phyloP scores from a whole-genome alignment of 306 rosid genomes.

The Sindora glabra region DNA sequence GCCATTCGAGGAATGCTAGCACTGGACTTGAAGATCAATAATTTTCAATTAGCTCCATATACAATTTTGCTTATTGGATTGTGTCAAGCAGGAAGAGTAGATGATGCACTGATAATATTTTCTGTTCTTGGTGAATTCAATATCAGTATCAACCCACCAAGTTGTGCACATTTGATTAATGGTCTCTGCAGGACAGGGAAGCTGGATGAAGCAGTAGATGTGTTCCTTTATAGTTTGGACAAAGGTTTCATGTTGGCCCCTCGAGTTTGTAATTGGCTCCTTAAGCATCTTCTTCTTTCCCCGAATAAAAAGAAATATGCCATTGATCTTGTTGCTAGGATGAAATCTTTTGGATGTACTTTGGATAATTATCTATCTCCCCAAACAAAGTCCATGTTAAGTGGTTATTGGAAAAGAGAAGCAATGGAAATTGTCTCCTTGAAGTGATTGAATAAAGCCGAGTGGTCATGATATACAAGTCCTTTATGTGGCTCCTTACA shows the following conservation, averaged over 20 bases:
- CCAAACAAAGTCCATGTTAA: slow-evolving; percentile 25
- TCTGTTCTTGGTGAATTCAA: slow-evolving; percentile 55
- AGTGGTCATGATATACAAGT: neutral
- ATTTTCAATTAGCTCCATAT: slow-evolving; percentile 59
- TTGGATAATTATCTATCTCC: slow-evolving; percentile 10
- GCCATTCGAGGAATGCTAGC: slow-evolving; percentile 45
- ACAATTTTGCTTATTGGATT: slow-evolving; percentile 76
- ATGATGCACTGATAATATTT: slow-evolving; percentile 49
- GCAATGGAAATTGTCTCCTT: neutral
- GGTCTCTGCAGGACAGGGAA: slow-evolving; percentile 38
- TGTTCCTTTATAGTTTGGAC: slow-evolving; percentile 57
- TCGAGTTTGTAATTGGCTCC: slow-evolving; percentile 30
- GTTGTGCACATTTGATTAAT: slow-evolving; percentile 64
- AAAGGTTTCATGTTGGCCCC: slow-evolving; percentile 38
- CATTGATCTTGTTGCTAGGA: slow-evolving; percentile 34
- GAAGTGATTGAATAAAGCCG: neutral
- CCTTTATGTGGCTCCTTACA: neutral
- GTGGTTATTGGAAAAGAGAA: neutral
- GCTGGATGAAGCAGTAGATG: slow-evolving; percentile 41
- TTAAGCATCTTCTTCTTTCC: slow-evolving; percentile 29
- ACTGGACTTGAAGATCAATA: slow-evolving; percentile 47
- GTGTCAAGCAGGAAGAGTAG: slow-evolving; percentile 42
- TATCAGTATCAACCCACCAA: slow-evolving; percentile 45
- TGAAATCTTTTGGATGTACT: slow-evolving; percentile 50
- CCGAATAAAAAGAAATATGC: slow-evolving; percentile 31